Conservation (phyloP, 768 basidiomycete species). For the Russula sp. region DNA sequence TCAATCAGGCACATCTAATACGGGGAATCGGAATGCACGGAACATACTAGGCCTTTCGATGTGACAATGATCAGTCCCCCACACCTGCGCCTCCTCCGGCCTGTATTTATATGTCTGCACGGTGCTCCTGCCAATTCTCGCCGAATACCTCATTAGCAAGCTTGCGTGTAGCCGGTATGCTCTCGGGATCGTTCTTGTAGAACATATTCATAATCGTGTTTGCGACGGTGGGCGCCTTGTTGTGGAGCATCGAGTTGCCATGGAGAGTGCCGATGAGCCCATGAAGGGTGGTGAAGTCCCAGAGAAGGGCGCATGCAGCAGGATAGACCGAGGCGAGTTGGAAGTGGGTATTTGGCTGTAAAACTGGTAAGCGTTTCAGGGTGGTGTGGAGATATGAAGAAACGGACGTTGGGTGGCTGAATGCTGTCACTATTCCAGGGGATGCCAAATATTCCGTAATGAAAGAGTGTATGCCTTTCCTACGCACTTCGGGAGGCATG, state of each 20-base stretch:
- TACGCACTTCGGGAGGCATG: constrained; percentile 38
- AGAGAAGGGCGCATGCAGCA: constrained; percentile 77
- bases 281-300: constrained; percentile 79
- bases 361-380: too few species aligned
- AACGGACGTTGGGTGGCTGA: constrained; percentile 58
- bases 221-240: constrained; percentile 63
- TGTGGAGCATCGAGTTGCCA: constrained; percentile 77
- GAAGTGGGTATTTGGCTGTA: constrained; percentile 61
- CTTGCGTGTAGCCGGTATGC: too few species aligned
- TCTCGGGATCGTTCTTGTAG: too few species aligned
- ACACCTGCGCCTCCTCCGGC: too few species aligned
- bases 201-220: constrained; percentile 83
- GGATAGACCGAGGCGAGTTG: constrained; percentile 75
- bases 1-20: too few species aligned
- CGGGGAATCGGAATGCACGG: too few species aligned
- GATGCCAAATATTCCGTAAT: constrained; percentile 92
- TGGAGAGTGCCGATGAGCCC: constrained; percentile 70
- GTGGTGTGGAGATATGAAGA: constrained; percentile 29
- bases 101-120: too few species aligned
- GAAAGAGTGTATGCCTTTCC: constrained; percentile 52
- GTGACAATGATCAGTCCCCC: too few species aligned
- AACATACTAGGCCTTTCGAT: too few species aligned
- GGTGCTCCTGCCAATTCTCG: too few species aligned
- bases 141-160: too few species aligned
- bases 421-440: constrained; percentile 76